Conservation (phyloP, 306 rosid species). For the Casuarina equisetifolia region DNA sequence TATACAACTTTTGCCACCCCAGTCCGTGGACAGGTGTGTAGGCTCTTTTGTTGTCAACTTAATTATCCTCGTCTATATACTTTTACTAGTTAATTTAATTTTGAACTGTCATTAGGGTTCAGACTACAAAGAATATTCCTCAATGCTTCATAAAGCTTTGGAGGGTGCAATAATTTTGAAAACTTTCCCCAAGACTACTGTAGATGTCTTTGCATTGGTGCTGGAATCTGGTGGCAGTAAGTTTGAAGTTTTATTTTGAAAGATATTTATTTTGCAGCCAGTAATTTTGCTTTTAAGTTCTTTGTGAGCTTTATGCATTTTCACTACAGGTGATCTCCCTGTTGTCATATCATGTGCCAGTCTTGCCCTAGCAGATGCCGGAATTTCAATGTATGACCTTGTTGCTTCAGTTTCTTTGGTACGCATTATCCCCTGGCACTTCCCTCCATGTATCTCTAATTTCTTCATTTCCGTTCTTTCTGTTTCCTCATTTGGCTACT, state of each 20-base stretch:
- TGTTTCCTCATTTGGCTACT: slow-evolving; percentile 1
- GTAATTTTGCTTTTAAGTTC: slow-evolving; percentile 20
- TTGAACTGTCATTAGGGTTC: slow-evolving; percentile 54
- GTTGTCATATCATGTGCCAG: slow-evolving; percentile 95
- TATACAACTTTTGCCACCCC: slow-evolving; percentile 83
- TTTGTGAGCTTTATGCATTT: slow-evolving; percentile 1
- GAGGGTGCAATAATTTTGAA: slow-evolving; percentile 93
- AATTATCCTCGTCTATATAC: neutral
- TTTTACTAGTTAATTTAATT: slow-evolving; percentile 26
- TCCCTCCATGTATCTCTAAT: neutral
- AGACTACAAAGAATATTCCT: slow-evolving; percentile 72
- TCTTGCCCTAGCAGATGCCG: slow-evolving; percentile 98
- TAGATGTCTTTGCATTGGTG: slow-evolving; percentile 93
- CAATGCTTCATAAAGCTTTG: slow-evolving; percentile 90
- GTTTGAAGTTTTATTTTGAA: slow-evolving; percentile 29
- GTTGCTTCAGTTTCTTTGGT: slow-evolving; percentile 97
- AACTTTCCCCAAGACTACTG: slow-evolving; percentile 89
- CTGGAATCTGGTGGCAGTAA: slow-evolving; percentile 97
- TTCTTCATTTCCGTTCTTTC: neutral
- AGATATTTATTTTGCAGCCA: slow-evolving; percentile 9
- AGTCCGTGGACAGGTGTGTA: slow-evolving; percentile 73
- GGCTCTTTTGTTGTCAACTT: slow-evolving; percentile 9
- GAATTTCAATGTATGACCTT: slow-evolving; percentile 94
- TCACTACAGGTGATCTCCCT: slow-evolving; percentile 79
- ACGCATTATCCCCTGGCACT: slow-evolving; percentile 35